These are phyloP conservation scores for Solanum phureja DNA, from an alignment of 257 asterid genomes.

Conservation along the genomic window DNA sequence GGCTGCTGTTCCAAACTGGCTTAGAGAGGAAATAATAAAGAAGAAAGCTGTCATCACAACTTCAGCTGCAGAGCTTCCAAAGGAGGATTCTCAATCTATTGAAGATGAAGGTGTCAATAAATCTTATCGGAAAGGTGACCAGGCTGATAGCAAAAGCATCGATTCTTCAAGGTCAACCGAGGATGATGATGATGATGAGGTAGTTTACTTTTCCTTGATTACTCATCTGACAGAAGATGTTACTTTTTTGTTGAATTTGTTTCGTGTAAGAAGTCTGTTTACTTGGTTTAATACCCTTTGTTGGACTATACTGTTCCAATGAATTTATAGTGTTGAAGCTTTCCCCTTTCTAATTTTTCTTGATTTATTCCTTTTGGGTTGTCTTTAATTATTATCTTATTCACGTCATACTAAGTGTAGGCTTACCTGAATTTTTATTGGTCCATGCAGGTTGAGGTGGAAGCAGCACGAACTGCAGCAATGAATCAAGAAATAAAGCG, in stretches of 20 bases:
- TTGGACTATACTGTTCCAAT: background rate
- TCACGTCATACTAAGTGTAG: background rate
- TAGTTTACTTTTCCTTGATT: constrained; percentile 3
- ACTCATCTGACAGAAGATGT: background rate
- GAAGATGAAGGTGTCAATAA: constrained; percentile 58
- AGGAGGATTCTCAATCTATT: constrained; percentile 43
- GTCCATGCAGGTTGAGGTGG: constrained; percentile 75
- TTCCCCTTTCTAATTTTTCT: background rate
- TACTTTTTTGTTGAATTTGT: background rate
- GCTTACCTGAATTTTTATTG: constrained; percentile 11
- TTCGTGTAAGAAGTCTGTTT: background rate
- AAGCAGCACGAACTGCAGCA: constrained; percentile 81
- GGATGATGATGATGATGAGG: constrained; percentile 84
- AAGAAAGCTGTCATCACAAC: constrained; percentile 71
- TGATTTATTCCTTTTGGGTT: background rate
- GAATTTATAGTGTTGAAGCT: background rate
- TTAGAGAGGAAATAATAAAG: constrained; percentile 91
- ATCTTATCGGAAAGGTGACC: constrained; percentile 50
- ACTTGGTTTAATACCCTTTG: background rate
- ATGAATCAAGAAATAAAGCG: constrained; percentile 93
- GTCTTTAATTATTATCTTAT: background rate
- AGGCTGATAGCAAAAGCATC: constrained; percentile 53
- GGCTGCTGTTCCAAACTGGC: constrained; percentile 99
- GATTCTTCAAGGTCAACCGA: constrained; percentile 70
- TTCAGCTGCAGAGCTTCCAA: constrained; percentile 31